phyloP scores from a whole-genome alignment of 2,329 filamentous ascomycete species.

The Ophiobolus disseminans region DNA sequence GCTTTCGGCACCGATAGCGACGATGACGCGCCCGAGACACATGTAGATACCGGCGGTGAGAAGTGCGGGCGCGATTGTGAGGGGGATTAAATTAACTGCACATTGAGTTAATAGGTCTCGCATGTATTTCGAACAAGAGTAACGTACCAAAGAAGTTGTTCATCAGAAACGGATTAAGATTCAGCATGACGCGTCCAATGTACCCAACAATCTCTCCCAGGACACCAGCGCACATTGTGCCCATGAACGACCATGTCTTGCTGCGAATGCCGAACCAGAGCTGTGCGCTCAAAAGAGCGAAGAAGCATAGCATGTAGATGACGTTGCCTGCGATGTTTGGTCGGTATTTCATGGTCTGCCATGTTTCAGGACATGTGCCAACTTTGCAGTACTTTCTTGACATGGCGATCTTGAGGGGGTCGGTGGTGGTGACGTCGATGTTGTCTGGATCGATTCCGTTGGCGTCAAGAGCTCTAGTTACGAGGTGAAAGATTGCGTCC shows the following conservation, averaged over 20 bases:
- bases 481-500: slow-evolving; percentile 10
- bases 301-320: slow-evolving; percentile 59
- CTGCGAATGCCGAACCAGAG: slow-evolving; percentile 57
- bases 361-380: slow-evolving; percentile 54
- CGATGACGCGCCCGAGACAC: slow-evolving; percentile 61
- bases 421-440: slow-evolving; percentile 24
- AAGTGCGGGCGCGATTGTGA: slow-evolving; percentile 64
- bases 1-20: slow-evolving; percentile 53
- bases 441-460: slow-evolving; percentile 32
- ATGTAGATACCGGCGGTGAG: slow-evolving; percentile 63
- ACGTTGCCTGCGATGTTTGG: slow-evolving; percentile 60
- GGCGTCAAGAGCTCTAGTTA: slow-evolving; percentile 10
- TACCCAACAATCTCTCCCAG: slow-evolving; percentile 64
- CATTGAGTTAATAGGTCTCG: too few species aligned
- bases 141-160: slow-evolving; percentile 59
- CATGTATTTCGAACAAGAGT: too few species aligned
- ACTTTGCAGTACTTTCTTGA: slow-evolving; percentile 34
- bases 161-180: slow-evolving; percentile 59
- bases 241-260: slow-evolving; percentile 61
- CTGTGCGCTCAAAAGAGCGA: slow-evolving; percentile 55
- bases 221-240: slow-evolving; percentile 55
- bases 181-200: slow-evolving; percentile 59
- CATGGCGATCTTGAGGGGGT: slow-evolving; percentile 23
- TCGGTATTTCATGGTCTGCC: slow-evolving; percentile 59
- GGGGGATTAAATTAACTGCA: slow-evolving; percentile 59